phyloP scores from a whole-genome alignment of 1,284 basidiomycete species.

The Ganoderma meredithae region DNA sequence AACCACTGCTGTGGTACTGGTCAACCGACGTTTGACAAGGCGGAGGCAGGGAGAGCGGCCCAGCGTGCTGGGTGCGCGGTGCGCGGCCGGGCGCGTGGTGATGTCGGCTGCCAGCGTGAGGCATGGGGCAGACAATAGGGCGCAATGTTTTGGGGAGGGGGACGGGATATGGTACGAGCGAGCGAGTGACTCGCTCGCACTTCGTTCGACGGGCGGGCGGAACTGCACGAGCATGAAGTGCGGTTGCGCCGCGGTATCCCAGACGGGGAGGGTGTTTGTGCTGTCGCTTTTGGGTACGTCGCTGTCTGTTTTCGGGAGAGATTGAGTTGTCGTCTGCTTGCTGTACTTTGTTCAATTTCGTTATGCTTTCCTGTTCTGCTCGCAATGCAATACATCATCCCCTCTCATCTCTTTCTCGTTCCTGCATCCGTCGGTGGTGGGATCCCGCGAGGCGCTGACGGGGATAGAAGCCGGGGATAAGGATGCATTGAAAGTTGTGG shows the following conservation, averaged over 20 bases:
- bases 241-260: constrained; percentile 12
- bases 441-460: neutral
- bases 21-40: too few species aligned
- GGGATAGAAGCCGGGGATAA: neutral
- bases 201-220: neutral
- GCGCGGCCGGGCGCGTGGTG: constrained; percentile 1
- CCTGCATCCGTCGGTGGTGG: neutral
- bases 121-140: neutral
- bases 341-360: constrained; percentile 4
- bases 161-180: neutral
- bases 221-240: neutral
- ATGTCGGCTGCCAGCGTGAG: neutral
- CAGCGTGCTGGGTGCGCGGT: neutral
- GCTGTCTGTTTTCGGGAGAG: constrained; percentile 5
- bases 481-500: neutral
- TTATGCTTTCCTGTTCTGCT: constrained; percentile 24
- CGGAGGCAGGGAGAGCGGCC: neutral
- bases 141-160: neutral
- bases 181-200: neutral
- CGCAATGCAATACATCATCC: neutral
- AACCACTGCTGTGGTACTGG: neutral
- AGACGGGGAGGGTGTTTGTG: constrained; percentile 20
- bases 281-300: constrained; percentile 8
- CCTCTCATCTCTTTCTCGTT: constrained; percentile 1
- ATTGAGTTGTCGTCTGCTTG: constrained; percentile 1